Evolutionary conservation across 2,329 filamentous ascomycete species (phyloP), one percentile per base, ranked within the genome.

Genomic region (Hysterium pulicare): DNA sequence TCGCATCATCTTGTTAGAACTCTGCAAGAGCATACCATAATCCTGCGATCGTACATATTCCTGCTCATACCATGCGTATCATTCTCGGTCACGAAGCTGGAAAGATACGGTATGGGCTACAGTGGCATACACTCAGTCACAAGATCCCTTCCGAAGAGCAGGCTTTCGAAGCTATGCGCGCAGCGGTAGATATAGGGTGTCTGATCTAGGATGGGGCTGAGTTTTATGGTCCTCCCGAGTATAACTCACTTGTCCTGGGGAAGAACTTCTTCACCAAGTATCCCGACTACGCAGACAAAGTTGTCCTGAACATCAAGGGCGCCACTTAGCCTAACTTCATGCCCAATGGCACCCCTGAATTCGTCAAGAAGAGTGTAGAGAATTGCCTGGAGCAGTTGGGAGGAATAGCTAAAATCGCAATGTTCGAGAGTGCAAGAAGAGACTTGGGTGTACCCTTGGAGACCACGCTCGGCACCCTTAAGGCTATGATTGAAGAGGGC

Each of bases 191-290:
- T 5, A 22, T 44, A 13, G 67, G 68, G 19, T 57, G 65, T 31
- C 69, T 69, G 45, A 63, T 68, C 51, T 71, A 68, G 69, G 71
- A 71, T 47, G 69, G 60, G 13, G 69, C 66, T 38, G 63, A 68
- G 41, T 48, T 71, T 42, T 71, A 72, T 50, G 69, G 68, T 20
- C 53, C 62, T 3, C 55, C 63, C 2, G 57, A 67, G 16, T 52
- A 54, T 41, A 72, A 71, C 49, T 63, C 57, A n/a, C 55, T 73
- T 1, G 61, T 68, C 22, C 53, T 74, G 13, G 58, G 74, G 10
- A 59, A 64, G 17, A 62, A 64, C 21, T 74, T 73, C 54, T 74
- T 73, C 47, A 56, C 57, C 16, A 63, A 68, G 47, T 67, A 73
- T 44, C 71, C 71, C 5, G 62, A 64, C 23, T 69, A 74, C 46